Conservation (phyloP, 352 stramenopile genomes). For the Globisporangium nagaii region DNA sequence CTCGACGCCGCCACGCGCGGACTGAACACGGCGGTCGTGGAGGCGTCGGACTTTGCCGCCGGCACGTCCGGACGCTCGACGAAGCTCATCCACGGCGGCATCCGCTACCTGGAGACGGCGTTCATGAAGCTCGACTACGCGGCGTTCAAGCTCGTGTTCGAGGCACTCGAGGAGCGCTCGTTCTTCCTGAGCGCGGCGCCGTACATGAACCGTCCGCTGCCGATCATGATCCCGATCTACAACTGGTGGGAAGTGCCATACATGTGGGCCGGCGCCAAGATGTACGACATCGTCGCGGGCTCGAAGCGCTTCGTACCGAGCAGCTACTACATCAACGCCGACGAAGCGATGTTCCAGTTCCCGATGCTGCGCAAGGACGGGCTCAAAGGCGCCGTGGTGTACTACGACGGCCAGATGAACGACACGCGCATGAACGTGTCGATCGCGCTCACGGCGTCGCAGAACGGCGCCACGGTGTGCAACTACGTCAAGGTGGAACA, state of each 20-base stretch:
- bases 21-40: constrained; percentile 91
- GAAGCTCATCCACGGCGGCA: constrained; percentile 95
- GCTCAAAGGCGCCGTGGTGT: constrained; percentile 90
- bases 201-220: constrained; percentile 93
- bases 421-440: constrained; percentile 95
- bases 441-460: constrained; percentile 91
- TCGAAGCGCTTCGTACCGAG: constrained; percentile 84
- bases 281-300: constrained; percentile 91
- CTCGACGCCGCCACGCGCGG: constrained; percentile 89
- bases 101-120: constrained; percentile 94
- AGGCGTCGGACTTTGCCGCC: constrained; percentile 89
- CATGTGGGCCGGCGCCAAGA: constrained; percentile 91
- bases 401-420: constrained; percentile 92
- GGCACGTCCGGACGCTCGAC: constrained; percentile 92
- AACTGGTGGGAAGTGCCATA: constrained; percentile 94
- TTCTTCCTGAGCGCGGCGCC: constrained; percentile 92
- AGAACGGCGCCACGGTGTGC: constrained; percentile 87
- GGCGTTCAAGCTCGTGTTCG: constrained; percentile 88
- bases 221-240: constrained; percentile 96
- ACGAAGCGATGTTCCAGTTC: constrained; percentile 93
- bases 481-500: constrained; percentile 90
- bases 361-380: constrained; percentile 91
- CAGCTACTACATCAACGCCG: constrained; percentile 88
- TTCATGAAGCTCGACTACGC: constrained; percentile 91
- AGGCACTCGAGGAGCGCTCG: constrained; percentile 90